These are phyloP conservation scores for Amanita fuliginea DNA, from an alignment of 768 basidiomycete genomes.

Conservation along the genomic window DNA sequence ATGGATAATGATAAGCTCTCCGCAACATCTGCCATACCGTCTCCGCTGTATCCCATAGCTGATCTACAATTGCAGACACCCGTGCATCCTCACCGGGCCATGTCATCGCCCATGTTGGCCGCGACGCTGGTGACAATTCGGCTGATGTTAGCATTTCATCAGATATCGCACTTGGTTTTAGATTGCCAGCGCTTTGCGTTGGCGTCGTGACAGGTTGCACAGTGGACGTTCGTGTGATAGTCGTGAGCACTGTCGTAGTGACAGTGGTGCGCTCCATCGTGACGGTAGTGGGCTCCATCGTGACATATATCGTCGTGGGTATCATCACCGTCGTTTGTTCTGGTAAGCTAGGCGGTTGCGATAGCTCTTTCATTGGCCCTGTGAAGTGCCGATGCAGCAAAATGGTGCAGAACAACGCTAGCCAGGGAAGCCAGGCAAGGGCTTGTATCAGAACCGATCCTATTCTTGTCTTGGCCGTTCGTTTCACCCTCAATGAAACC, in stretches of 20 bases:
- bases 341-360: conserved; percentile 14
- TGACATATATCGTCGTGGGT: conserved; percentile 11
- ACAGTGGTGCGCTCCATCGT: conserved; percentile 23
- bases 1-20: conserved; percentile 44
- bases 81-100: conserved; percentile 19
- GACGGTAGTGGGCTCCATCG: conserved; percentile 21
- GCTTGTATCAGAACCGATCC: background rate
- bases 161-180: conserved; percentile 3
- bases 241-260: conserved; percentile 26
- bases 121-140: conserved; percentile 13
- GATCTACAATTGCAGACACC: conserved; percentile 18
- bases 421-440: conserved; percentile 4
- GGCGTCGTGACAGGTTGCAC: conserved; percentile 11
- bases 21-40: conserved; percentile 37
- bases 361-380: conserved; percentile 8
- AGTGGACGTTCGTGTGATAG: conserved; percentile 14
- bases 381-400: background rate
- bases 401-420: background rate
- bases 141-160: background rate
- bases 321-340: conserved; percentile 15
- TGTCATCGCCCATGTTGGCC: conserved; percentile 20
- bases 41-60: conserved; percentile 26
- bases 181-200: background rate
- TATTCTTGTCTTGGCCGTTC: background rate
- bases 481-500: conserved; percentile 8